Conservation (phyloP, 2,329 filamentous ascomycete species). For the Akanthomyces dipterigenus region DNA sequence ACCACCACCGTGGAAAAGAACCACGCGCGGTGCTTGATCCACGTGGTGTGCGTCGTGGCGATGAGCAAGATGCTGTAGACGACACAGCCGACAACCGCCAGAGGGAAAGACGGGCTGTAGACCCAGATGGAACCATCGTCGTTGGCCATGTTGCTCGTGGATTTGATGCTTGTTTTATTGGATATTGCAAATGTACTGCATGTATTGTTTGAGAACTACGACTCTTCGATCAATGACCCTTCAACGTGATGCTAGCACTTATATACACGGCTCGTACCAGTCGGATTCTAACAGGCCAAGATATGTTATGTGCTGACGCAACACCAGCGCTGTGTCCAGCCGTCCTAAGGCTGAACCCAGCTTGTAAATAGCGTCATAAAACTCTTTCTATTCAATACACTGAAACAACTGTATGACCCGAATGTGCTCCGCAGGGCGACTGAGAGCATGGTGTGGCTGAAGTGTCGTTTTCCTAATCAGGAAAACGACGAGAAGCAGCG, state of each 20-base stretch:
- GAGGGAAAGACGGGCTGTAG: constrained; percentile 36
- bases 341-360: neutral
- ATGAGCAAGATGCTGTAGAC: constrained; percentile 33
- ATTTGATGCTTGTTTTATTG: neutral
- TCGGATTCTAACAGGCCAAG: neutral
- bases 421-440: neutral
- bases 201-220: neutral
- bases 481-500: neutral
- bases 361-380: neutral
- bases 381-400: neutral
- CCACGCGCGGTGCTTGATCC: constrained; percentile 33
- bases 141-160: constrained; percentile 18
- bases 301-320: neutral
- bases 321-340: neutral
- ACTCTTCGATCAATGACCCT: neutral
- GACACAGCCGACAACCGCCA: constrained; percentile 34
- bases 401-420: neutral
- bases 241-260: neutral
- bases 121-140: constrained; percentile 30
- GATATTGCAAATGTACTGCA: neutral
- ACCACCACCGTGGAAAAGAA: constrained; percentile 38
- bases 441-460: neutral
- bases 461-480: constrained; percentile 8
- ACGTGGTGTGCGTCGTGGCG: constrained; percentile 33
- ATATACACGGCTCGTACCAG: neutral